Percentiles rank a stretch among this genome's conserved stretches.
Conservation (phyloP, 805 yeast genomes). For the Blastobotrys peoriensis region DNA sequence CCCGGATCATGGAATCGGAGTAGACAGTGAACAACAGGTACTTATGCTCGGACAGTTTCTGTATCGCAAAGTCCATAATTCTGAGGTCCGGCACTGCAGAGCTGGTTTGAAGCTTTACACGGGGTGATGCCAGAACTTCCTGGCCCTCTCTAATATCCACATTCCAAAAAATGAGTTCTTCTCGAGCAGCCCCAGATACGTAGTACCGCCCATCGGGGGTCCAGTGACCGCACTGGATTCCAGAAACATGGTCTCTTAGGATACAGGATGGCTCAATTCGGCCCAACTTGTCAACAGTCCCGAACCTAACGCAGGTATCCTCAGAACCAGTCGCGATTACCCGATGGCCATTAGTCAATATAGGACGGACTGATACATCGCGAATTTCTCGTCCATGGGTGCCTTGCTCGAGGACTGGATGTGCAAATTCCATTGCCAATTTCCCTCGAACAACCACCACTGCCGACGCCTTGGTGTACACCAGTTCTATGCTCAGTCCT, state of each 20-base stretch:
- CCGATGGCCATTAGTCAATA: slow-evolving; percentile 14
- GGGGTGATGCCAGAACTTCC: slow-evolving; percentile 35
- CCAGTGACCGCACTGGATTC: slow-evolving; percentile 69
- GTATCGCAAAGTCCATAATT: slow-evolving; percentile 74
- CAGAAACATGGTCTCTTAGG: slow-evolving; percentile 79
- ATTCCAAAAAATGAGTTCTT: slow-evolving; percentile 81
- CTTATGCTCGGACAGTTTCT: slow-evolving; percentile 23
- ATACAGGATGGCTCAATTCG: slow-evolving; percentile 55
- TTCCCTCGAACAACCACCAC: slow-evolving; percentile 21
- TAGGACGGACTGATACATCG: slow-evolving; percentile 40
- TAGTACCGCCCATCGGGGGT: slow-evolving; percentile 29
- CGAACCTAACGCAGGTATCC: slow-evolving; percentile 72
- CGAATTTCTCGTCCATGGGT: slow-evolving; percentile 91
- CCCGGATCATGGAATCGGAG: slow-evolving; percentile 72
- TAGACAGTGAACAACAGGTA: slow-evolving; percentile 64
- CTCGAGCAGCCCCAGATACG: slow-evolving; percentile 63
- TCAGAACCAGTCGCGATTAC: slow-evolving; percentile 77
- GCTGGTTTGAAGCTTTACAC: slow-evolving; percentile 51
- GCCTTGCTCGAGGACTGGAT: slow-evolving; percentile 45
- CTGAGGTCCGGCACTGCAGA: slow-evolving; percentile 72
- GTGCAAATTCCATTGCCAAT: slow-evolving; percentile 4
- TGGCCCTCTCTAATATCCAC: slow-evolving; percentile 34
- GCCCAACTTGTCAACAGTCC: slow-evolving; percentile 28
- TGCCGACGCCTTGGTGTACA: slow-evolving; percentile 52
- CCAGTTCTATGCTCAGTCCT: slow-evolving; percentile 34